phyloP scores from a whole-genome alignment of 163 green algal genomes.

The Scenedesmus sp. region DNA sequence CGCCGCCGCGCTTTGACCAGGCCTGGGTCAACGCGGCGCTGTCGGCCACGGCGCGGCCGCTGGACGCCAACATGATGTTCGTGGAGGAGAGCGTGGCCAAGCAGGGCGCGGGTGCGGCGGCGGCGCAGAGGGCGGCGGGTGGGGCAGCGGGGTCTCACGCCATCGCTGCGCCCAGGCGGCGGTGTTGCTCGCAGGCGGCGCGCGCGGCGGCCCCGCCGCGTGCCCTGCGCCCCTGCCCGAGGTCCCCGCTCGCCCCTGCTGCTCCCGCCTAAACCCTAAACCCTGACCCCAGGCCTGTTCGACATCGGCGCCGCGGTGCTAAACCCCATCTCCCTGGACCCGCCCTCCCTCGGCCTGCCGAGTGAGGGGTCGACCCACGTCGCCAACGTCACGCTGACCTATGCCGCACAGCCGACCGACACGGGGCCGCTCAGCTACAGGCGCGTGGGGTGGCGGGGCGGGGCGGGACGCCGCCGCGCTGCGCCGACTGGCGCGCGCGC shows the following conservation, averaged over 20 bases:
- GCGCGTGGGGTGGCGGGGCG: no score
- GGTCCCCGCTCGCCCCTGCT: neutral
- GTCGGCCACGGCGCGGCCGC: neutral
- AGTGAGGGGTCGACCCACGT: slow-evolving; percentile 7
- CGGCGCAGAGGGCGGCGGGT: no score
- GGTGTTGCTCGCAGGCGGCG: no score
- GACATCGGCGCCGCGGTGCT: slow-evolving; percentile 7
- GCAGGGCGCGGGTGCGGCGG: slow-evolving; percentile 11
- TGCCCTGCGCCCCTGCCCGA: no score
- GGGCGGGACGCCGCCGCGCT: no score
- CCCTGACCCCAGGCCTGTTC: slow-evolving; percentile 1
- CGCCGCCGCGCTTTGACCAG: slow-evolving; percentile 10
- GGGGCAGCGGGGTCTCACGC: no score
- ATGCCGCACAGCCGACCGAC: neutral
- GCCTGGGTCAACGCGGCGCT: neutral
- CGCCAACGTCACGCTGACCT: slow-evolving; percentile 6
- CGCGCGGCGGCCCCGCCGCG: no score
- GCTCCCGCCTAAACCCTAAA: no score
- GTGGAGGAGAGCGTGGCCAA: neutral
- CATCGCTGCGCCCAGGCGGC: no score
- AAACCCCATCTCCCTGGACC: slow-evolving; percentile 13
- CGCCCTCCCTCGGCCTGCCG: slow-evolving; percentile 2
- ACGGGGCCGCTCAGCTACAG: no score
- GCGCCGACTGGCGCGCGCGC: no score
- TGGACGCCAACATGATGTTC: neutral